Conservation (phyloP, 2,329 filamentous ascomycete species). For the Fusarium sp. region DNA sequence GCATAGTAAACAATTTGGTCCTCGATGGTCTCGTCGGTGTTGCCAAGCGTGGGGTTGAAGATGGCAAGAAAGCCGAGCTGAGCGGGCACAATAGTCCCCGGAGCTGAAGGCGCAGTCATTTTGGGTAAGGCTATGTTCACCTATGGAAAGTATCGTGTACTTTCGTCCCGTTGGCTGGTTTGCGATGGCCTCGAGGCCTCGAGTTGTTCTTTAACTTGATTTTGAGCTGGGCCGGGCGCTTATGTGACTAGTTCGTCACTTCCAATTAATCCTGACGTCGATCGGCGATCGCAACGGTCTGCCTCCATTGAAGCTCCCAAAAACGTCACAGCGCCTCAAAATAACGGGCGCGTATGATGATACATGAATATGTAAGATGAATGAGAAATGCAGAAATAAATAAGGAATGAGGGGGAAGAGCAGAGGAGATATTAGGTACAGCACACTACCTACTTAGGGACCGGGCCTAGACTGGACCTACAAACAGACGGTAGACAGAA, state of each 20-base stretch:
- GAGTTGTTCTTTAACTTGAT: neutral
- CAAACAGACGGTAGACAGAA: no score
- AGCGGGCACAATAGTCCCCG: slow-evolving; percentile 68
- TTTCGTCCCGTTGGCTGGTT: neutral
- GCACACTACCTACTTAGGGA: no score
- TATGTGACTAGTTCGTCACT: slow-evolving; percentile 12
- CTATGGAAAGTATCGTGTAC: neutral
- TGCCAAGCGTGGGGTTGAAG: slow-evolving; percentile 88
- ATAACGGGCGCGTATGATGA: slow-evolving; percentile 13
- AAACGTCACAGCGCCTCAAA: slow-evolving; percentile 13
- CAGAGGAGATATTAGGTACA: neutral
- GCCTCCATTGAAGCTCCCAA: slow-evolving; percentile 25
- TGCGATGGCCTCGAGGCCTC: neutral
- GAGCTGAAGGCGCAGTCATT: slow-evolving; percentile 39
- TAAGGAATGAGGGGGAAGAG: slow-evolving; percentile 12
- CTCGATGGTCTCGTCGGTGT: slow-evolving; percentile 68
- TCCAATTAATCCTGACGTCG: slow-evolving; percentile 16
- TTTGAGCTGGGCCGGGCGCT: slow-evolving; percentile 15
- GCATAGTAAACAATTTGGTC: slow-evolving; percentile 96
- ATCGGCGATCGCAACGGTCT: slow-evolving; percentile 24
- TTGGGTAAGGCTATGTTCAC: neutral
- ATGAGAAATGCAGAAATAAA: neutral
- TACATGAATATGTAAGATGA: neutral
- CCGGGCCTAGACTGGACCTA: neutral
- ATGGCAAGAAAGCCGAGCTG: slow-evolving; percentile 92